Evolutionary conservation across 495 filamentous ascomycete genomes (phyloP).

Genomic region (Articulospora tetracladia): DNA sequence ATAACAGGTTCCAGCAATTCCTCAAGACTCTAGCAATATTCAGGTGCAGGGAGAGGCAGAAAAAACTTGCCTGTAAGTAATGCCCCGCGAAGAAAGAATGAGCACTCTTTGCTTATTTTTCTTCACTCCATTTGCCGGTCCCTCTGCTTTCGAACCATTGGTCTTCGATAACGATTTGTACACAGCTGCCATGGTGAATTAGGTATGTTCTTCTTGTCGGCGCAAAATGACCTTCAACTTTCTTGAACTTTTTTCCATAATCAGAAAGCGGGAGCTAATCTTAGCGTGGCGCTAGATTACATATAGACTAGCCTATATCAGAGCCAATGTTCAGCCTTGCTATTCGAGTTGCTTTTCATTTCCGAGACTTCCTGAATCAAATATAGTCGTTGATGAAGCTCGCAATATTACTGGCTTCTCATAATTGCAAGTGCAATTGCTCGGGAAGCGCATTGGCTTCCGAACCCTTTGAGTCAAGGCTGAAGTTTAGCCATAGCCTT

Average conservation of each 20-base stretch:
- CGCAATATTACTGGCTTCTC: too few species aligned
- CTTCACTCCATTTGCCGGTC: constrained; percentile 41
- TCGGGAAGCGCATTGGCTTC: too few species aligned
- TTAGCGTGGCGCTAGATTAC: constrained; percentile 8
- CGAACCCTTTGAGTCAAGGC: too few species aligned
- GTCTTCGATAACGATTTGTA: constrained; percentile 88
- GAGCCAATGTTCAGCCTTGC: neutral
- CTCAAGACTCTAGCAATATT: too few species aligned
- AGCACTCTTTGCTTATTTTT: constrained; percentile 78
- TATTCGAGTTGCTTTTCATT: neutral
- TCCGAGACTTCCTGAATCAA: neutral
- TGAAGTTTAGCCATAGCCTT: neutral
- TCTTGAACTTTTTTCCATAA: constrained; percentile 17
- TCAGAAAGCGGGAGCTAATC: constrained; percentile 10
- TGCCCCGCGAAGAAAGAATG: constrained; percentile 83
- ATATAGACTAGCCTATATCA: neutral
- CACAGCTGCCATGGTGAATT: constrained; percentile 78
- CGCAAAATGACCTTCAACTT: constrained; percentile 13
- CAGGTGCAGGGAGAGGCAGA: neutral
- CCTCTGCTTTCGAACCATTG: constrained; percentile 34
- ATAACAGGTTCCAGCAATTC: constrained; percentile 1
- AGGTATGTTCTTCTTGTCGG: neutral
- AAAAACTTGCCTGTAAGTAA: constrained; percentile 71
- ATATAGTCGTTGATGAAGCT: too few species aligned
- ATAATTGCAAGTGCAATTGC: too few species aligned